Percentiles rank a stretch among this genome's conserved stretches.
Conservation (phyloP, 495 filamentous ascomycete species). For the Tuber aestivum region DNA sequence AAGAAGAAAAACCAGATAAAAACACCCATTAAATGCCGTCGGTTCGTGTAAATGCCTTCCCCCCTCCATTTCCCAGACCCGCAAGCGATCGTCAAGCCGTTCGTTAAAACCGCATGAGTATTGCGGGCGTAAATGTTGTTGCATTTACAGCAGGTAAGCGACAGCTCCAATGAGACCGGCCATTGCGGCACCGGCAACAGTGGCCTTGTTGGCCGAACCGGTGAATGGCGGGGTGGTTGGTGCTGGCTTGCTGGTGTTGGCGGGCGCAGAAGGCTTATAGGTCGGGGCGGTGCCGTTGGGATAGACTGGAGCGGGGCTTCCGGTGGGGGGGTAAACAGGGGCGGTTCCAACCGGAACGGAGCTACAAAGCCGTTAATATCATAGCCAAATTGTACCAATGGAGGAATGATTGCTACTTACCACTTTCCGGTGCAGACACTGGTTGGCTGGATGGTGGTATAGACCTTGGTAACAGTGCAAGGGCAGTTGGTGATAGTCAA, state of each 20-base stretch:
- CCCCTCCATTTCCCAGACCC: slow-evolving; percentile 18
- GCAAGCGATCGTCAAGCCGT: slow-evolving; percentile 15
- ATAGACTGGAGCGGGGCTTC: slow-evolving; percentile 13
- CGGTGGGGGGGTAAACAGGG: slow-evolving; percentile 11
- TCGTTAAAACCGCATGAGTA: slow-evolving; percentile 5
- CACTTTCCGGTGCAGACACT: slow-evolving; percentile 22
- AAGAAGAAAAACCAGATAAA: slow-evolving; percentile 13
- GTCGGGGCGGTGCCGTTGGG: slow-evolving; percentile 35
- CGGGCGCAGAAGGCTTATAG: slow-evolving; percentile 15
- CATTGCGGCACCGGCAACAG: slow-evolving; percentile 64
- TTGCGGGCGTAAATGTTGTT: slow-evolving; percentile 18
- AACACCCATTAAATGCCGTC: slow-evolving; percentile 17
- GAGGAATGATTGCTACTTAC: slow-evolving; percentile 11
- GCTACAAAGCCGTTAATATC: slow-evolving; percentile 23
- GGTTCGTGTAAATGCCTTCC: slow-evolving; percentile 32
- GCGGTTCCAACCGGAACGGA: slow-evolving; percentile 13
- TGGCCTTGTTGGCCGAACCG: slow-evolving; percentile 50
- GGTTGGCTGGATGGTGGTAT: slow-evolving; percentile 47
- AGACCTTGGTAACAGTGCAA: slow-evolving; percentile 50
- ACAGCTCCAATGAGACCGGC: slow-evolving; percentile 66
- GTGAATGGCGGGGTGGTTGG: slow-evolving; percentile 39
- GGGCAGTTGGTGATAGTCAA: slow-evolving; percentile 75
- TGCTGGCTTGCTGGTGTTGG: slow-evolving; percentile 33
- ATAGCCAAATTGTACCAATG: background rate
- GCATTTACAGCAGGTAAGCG: slow-evolving; percentile 67